Base-by-base conservation (phyloP, 495 filamentous ascomycete species). In the Aspergillus cavernicola region DNA sequence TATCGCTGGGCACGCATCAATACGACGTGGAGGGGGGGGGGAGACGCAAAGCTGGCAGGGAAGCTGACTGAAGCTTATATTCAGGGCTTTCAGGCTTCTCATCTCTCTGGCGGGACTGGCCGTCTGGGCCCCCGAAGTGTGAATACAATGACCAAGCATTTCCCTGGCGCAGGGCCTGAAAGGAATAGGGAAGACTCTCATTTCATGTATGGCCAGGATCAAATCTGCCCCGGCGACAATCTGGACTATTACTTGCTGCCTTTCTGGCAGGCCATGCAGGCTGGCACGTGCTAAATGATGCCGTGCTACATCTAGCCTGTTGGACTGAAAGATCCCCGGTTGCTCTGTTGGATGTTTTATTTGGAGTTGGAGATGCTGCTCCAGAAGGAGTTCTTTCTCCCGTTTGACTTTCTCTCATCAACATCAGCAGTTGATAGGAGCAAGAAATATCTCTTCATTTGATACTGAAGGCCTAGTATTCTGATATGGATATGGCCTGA, bases 161-260 rank as follows among this genome's bases (percentile, higher is more conserved):
- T 73, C 23, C 70, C 68, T 7, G 70, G 70, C 0, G 66, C 65
- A 9, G 68, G 68, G 3, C 62, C 68, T 12, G 51, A 60, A 57
- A 42, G 67, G 44, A 56, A 71, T 29, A 68, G 70, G 31, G 66
- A 73, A 31, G 70, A 73, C 52, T 54, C 61, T 1, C 70, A 73
- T 35, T 73, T 73, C 41, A 33, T 45, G 7, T 73, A 71, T 43
- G 70, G 70, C 3, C 61, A 65, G 50, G 59, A 73, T 3, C 57
- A 66, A 51, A 61, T 55, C 0, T 71, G 71, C 19, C 68, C 68
- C 1, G 70, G 70, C 0, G 49, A 66, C 15, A 68, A 71, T 20
- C 43, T 66, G 3, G 55, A 69, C 5, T 60, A 68, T 50, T 66
- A 71, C 26, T 54, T 69, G 11, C 23, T 18, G 9, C 50, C 50